Evolutionary conservation across 768 basidiomycete species (phyloP).

Genomic region (Flagelloscypha sp.): DNA sequence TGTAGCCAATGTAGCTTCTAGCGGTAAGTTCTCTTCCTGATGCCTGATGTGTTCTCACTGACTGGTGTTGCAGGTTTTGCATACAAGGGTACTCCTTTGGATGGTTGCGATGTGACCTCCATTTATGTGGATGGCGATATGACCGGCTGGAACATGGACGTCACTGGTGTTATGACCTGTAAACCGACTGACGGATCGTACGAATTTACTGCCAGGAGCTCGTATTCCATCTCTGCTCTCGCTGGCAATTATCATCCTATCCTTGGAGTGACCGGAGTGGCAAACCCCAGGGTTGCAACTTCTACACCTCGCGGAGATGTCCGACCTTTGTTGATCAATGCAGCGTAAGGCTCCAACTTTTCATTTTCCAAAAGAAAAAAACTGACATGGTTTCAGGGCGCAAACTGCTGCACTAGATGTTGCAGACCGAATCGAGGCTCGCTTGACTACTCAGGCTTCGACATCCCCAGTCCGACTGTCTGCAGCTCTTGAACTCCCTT

Average conservation of each 20-base stretch:
- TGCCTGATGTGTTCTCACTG: too few species aligned
- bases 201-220: constrained; percentile 11
- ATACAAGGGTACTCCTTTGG: constrained; percentile 17
- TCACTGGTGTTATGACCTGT: constrained; percentile 13
- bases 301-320: constrained; percentile 8
- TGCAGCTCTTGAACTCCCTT: constrained; percentile 14
- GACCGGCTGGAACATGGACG: constrained; percentile 13
- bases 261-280: constrained; percentile 11
- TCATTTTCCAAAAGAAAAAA: too few species aligned
- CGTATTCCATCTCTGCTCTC: constrained; percentile 12
- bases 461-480: constrained; percentile 16
- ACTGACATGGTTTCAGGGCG: too few species aligned
- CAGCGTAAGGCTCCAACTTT: too few species aligned
- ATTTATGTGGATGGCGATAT: constrained; percentile 14
- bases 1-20: constrained; percentile 1
- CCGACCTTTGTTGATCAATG: too few species aligned
- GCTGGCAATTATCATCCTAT: constrained; percentile 13
- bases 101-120: constrained; percentile 18
- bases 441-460: too few species aligned
- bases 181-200: constrained; percentile 7
- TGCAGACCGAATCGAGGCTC: too few species aligned
- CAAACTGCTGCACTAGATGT: too few species aligned
- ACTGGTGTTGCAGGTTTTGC: constrained; percentile 15
- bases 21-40: too few species aligned
- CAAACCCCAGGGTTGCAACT: constrained; percentile 8